Evolutionary conservation across 208 protist genomes (phyloP), one percentile per base, ranked within the genome.

Genomic region (Crithidia fasciculata): DNA sequence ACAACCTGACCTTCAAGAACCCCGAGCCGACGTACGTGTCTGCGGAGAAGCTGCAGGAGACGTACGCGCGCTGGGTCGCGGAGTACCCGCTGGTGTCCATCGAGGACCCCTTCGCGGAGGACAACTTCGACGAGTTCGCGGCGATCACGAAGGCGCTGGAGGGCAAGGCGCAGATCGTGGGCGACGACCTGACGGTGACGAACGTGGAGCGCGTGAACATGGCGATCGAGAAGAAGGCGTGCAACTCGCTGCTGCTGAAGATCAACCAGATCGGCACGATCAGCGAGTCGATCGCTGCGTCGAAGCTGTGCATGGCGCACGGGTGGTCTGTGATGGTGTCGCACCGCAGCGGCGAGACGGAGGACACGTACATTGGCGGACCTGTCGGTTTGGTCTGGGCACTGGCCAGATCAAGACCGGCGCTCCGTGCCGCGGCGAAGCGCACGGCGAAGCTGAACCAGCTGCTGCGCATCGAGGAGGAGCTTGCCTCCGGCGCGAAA

Each of bases 261-360:
- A 96, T 99, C n/a, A n/a, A n/a, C n/a, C 99, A 99, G 90, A 99
- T 99, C 76, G 99, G 99, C 71, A 95, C 98, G 63, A 88, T 99
- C 64, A 97, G 94, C 39, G 99, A 99, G 85, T 80, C 95, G 52
- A 99, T 99, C 63, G 82, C 97, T n/a, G 98, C 98, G n/a, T 85
- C 93, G n/a, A n/a, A n/a, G n/a, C n/a, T n/a, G n/a, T n/a, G n/a
- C n/a, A n/a, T n/a, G n/a, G n/a, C n/a, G n/a, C n/a, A n/a, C n/a
- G n/a, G n/a, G n/a, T n/a, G n/a, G n/a, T 86, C 82, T 12, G 89
- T 95, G 45, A 95, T 97, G 83, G 91, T 95, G 44, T 98, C 94
- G 8, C 86, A n/a, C 89, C 99, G 71, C 98, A n/a, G 93, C 54
- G 99, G 99, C 76, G 99, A 99, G 87, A 99, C 99, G 47, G n/a